A percentile compares a stretch with the other conserved stretches of the same genome.
phyloP scores from a whole-genome alignment of 2,329 filamentous ascomycete genomes.

The Venturia carpophila region DNA sequence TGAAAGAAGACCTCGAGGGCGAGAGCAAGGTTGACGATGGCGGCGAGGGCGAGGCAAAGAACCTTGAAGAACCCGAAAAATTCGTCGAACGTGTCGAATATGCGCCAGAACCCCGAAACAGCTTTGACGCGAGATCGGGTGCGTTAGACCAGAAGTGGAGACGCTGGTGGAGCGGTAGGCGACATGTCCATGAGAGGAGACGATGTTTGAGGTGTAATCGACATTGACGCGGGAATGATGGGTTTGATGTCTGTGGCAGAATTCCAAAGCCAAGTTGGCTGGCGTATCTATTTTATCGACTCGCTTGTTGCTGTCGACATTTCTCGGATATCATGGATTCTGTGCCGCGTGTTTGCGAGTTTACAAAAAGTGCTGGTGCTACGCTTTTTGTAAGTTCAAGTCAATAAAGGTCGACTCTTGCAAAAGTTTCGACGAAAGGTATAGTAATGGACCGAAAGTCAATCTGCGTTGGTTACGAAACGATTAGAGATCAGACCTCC shows the following conservation, averaged over 20 bases:
- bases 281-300: too few species aligned
- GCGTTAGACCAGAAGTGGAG: neutral
- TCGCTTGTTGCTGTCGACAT: neutral
- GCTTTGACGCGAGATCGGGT: neutral
- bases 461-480: neutral
- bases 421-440: neutral
- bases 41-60: neutral
- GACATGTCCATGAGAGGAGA: neutral
- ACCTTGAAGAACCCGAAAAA: neutral
- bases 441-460: neutral
- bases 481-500: neutral
- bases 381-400: neutral
- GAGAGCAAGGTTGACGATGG: neutral
- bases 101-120: neutral
- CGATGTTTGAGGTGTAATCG: neutral
- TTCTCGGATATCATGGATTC: neutral
- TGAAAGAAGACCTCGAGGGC: neutral
- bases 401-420: neutral
- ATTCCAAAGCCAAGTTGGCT: too few species aligned
- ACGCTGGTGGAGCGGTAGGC: neutral
- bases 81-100: neutral
- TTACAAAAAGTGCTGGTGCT: too few species aligned
- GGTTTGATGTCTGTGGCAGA: neutral
- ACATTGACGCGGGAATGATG: neutral
- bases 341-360: neutral